Percentiles rank a stretch among this genome's conserved stretches.
phyloP scores from a whole-genome alignment of 768 basidiomycete species.

The Fistulinella prunicolor region DNA sequence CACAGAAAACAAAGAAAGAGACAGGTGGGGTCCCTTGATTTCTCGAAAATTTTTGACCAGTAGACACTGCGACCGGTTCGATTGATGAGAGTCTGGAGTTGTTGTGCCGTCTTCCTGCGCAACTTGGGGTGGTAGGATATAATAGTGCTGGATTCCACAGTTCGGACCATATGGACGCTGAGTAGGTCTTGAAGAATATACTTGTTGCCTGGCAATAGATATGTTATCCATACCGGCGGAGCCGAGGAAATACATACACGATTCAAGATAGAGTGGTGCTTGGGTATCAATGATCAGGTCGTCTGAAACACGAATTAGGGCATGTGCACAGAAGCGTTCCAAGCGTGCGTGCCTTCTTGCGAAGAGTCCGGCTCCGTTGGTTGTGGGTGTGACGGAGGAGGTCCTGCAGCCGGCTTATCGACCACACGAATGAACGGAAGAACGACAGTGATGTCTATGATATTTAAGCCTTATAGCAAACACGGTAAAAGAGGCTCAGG shows the following conservation, averaged over 20 bases:
- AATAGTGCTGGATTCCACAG: conserved; percentile 19
- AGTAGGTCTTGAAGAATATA: conserved; percentile 44
- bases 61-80: conserved; percentile 33
- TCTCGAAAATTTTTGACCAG: conserved; percentile 27
- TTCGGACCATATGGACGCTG: conserved; percentile 50
- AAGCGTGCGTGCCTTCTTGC: conserved; percentile 7
- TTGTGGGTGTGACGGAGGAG: not conserved
- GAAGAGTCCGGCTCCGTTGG: not conserved
- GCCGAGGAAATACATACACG: conserved; percentile 26
- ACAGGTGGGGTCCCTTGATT: conserved; percentile 49
- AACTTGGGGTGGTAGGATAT: conserved; percentile 31
- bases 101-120: conserved; percentile 21
- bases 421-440: conserved; percentile 50
- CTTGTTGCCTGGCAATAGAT: conserved; percentile 13
- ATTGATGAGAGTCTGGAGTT: conserved; percentile 28
- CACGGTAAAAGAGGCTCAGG: conserved; percentile 18
- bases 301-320: conserved; percentile 11
- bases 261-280: conserved; percentile 38
- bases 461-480: not conserved
- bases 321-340: too few species aligned
- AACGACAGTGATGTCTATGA: conserved; percentile 52
- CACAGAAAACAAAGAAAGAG: conserved; percentile 52
- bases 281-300: conserved; percentile 49
- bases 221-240: not conserved
- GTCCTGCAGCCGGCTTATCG: conserved; percentile 1